Percentiles rank a stretch among this genome's conserved stretches.
Conservation (phyloP, 306 rosid genomes). For the Coriaria nepalensis region DNA sequence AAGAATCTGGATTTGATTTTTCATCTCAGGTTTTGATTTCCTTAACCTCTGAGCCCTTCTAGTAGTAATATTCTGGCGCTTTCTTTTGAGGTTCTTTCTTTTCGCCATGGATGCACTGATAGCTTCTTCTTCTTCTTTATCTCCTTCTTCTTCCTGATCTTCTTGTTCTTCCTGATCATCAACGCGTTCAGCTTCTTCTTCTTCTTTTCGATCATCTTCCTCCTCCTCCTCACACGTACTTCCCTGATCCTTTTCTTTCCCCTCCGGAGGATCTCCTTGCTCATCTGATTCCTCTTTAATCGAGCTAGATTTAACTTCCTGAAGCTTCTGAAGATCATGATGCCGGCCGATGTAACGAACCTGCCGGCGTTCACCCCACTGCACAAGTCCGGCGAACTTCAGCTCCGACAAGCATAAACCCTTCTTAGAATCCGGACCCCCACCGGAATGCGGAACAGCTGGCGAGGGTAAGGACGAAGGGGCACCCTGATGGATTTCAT, state of each 20-base stretch:
- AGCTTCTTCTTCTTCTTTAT: constrained; percentile 8
- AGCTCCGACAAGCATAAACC: constrained; percentile 58
- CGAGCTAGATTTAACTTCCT: too few species aligned
- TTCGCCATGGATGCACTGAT: constrained; percentile 10
- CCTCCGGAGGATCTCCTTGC: too few species aligned
- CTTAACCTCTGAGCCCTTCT: constrained; percentile 11
- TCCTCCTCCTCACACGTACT: too few species aligned
- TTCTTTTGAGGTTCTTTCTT: constrained; percentile 28
- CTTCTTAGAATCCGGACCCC: constrained; percentile 22
- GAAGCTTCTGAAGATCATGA: too few species aligned
- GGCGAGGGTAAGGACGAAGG: too few species aligned
- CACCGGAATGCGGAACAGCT: too few species aligned
- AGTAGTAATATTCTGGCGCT: constrained; percentile 6
- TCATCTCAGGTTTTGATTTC: constrained; percentile 14
- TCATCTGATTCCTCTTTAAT: too few species aligned
- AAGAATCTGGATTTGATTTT: constrained; percentile 20
- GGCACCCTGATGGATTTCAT: too few species aligned
- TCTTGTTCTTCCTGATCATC: constrained; percentile 22
- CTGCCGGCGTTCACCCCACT: constrained; percentile 70
- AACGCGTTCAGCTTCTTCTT: constrained; percentile 18
- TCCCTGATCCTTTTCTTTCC: too few species aligned
- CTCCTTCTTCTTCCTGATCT: constrained; percentile 14
- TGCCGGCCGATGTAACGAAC: constrained; percentile 47
- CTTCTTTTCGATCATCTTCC: constrained; percentile 9
- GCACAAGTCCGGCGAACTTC: constrained; percentile 46